Evolutionary conservation across 192 early-diverging fungal species (phyloP).

Genomic region (Phycomyces blakesleeanus): DNA sequence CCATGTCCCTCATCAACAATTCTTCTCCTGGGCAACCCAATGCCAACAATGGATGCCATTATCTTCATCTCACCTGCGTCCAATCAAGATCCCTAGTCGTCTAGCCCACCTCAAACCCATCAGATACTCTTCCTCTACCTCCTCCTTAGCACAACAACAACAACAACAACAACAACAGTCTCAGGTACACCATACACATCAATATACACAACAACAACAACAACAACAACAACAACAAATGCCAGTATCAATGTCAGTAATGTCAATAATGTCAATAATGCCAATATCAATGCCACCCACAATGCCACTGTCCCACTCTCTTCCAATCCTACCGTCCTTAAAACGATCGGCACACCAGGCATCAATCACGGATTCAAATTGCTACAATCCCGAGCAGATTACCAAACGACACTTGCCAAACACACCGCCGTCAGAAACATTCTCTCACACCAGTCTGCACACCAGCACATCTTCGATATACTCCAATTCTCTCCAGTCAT

Average conservation of each 20-base stretch:
- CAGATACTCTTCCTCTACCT: neutral
- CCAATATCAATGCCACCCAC: neutral
- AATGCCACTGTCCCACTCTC: neutral
- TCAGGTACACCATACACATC: too few species aligned
- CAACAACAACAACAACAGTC: too few species aligned
- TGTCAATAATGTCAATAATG: too few species aligned
- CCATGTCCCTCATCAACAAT: conserved; percentile 66
- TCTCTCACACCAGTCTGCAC: neutral
- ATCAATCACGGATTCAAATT: neutral
- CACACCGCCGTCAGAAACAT: conserved; percentile 2
- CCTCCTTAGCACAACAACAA: neutral
- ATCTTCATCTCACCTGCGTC: neutral
- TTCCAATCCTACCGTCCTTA: neutral
- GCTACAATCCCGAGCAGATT: neutral
- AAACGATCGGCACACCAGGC: conserved; percentile 6
- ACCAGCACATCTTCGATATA: neutral
- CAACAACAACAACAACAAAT: too few species aligned
- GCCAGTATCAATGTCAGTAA: too few species aligned
- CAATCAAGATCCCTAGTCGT: conserved; percentile 5
- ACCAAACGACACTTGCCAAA: conserved; percentile 1
- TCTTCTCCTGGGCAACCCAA: conserved; percentile 57
- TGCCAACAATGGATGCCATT: conserved; percentile 27
- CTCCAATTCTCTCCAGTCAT: neutral
- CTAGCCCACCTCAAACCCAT: conserved; percentile 2
- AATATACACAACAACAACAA: too few species aligned